A percentile compares a stretch with the other conserved stretches of the same genome.
Conservation (phyloP, 106 monocot genomes). For the Gastrodia elata region DNA sequence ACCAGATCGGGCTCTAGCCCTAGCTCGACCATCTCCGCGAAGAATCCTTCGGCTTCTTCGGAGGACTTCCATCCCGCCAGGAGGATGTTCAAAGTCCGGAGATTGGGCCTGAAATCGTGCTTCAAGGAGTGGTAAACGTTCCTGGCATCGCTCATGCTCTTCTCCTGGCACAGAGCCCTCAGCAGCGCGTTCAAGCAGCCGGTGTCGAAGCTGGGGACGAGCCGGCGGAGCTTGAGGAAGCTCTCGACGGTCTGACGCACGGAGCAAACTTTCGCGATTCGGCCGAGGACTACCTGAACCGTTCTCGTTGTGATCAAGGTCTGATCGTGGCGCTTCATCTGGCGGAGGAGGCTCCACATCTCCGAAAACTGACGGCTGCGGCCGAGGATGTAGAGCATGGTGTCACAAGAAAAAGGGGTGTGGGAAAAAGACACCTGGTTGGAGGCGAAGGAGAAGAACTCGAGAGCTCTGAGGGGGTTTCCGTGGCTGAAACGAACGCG, state of each 20-base stretch:
- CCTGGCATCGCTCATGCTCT: constrained; percentile 63
- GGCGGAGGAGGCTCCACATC: constrained; percentile 33
- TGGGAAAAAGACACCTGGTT: constrained; percentile 29
- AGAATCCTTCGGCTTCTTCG: constrained; percentile 67
- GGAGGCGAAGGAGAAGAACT: constrained; percentile 39
- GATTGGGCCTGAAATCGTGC: constrained; percentile 50
- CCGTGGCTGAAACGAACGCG: constrained; percentile 59
- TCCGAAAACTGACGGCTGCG: constrained; percentile 48
- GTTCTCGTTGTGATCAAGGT: constrained; percentile 40
- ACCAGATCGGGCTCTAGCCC: constrained; percentile 60
- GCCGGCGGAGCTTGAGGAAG: constrained; percentile 45
- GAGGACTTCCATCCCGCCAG: constrained; percentile 70
- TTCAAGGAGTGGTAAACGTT: constrained; percentile 72
- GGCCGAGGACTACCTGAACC: constrained; percentile 45
- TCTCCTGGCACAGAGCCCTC: constrained; percentile 76
- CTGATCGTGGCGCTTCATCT: constrained; percentile 27
- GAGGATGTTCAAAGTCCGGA: constrained; percentile 67
- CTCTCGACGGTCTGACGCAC: constrained; percentile 54
- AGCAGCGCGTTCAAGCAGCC: constrained; percentile 70
- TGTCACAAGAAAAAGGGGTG: constrained; percentile 54
- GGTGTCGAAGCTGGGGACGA: constrained; percentile 25
- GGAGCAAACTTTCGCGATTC: constrained; percentile 80
- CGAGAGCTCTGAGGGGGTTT: constrained; percentile 44
- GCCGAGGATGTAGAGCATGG: constrained; percentile 74
- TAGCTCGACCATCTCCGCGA: constrained; percentile 55